phyloP scores from a whole-genome alignment of 164 flowering plant genomes.

The Piper betle region DNA sequence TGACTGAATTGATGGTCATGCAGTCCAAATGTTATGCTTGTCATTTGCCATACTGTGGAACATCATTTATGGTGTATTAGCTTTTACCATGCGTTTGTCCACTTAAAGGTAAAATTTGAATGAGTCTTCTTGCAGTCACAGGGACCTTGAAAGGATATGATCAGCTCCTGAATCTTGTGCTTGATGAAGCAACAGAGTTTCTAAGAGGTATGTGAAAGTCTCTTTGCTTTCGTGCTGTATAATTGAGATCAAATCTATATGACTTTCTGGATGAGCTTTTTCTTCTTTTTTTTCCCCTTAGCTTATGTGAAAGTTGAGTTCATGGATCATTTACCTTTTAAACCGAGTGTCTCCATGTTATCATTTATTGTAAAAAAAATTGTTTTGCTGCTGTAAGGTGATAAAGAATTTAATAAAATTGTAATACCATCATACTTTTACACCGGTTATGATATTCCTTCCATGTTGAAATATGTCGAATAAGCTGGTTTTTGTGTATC shows the following conservation, averaged over 20 bases:
- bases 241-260: too few species aligned
- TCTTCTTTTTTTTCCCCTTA: not conserved
- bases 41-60: too few species aligned
- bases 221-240: not conserved
- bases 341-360: not conserved
- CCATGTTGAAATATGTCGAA: not conserved
- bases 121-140: slow-evolving; percentile 34
- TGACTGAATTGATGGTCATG: too few species aligned
- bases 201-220: slow-evolving; percentile 48
- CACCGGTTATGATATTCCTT: not conserved
- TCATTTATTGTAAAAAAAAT: too few species aligned
- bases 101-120: too few species aligned
- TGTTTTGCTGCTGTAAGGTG: not conserved
- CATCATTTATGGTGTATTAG: too few species aligned
- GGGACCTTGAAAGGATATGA: slow-evolving; percentile 96
- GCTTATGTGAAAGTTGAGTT: not conserved
- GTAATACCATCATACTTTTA: not conserved
- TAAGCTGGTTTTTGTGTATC: not conserved
- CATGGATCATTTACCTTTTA: not conserved
- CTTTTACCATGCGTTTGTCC: too few species aligned
- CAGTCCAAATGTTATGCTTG: too few species aligned
- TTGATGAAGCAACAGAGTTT: slow-evolving; percentile 90
- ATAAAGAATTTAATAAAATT: not conserved
- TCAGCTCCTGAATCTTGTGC: slow-evolving; percentile 81
- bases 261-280: not conserved